Evolutionary conservation across 2,329 filamentous ascomycete species (phyloP).

Genomic region (Nigrospora sphaerica): DNA sequence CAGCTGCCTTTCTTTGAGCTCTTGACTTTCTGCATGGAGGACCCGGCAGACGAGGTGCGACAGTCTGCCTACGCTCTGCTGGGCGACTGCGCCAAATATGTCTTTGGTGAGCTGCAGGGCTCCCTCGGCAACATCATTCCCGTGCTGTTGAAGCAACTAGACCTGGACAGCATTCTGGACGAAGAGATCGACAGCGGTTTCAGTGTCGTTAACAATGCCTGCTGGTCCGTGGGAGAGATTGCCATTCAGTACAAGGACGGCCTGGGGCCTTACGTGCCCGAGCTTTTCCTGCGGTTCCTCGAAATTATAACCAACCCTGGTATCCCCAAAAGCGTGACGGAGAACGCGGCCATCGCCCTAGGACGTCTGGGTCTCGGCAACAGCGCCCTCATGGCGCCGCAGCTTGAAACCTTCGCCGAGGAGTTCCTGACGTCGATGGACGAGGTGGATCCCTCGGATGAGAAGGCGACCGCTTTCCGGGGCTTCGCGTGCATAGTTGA

Average conservation of each 20-base stretch:
- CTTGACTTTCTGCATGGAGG: constrained; percentile 85
- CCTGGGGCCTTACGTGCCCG: constrained; percentile 70
- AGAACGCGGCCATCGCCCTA: constrained; percentile 91
- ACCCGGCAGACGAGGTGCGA: constrained; percentile 82
- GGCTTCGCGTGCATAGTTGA: constrained; percentile 83
- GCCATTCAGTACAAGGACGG: constrained; percentile 69
- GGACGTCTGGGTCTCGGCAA: constrained; percentile 80
- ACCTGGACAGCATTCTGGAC: constrained; percentile 67
- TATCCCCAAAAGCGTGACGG: constrained; percentile 78
- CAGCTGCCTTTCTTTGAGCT: constrained; percentile 86
- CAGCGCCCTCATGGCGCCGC: constrained; percentile 67
- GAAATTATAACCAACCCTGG: constrained; percentile 79
- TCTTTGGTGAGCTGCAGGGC: constrained; percentile 73
- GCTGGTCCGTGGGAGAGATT: constrained; percentile 94
- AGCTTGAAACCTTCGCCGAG: constrained; percentile 71
- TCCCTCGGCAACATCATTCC: constrained; percentile 70
- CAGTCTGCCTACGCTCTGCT: constrained; percentile 94
- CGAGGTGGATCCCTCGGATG: constrained; percentile 79
- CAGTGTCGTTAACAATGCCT: constrained; percentile 95
- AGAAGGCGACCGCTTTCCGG: constrained; percentile 89
- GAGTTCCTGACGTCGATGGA: constrained; percentile 77
- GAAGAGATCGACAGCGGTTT: constrained; percentile 81
- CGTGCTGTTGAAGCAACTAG: constrained; percentile 79
- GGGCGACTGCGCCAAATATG: constrained; percentile 89
- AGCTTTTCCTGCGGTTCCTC: constrained; percentile 69